Conservation (phyloP, 2,329 filamentous ascomycete species). For the Neurospora crassa region DNA sequence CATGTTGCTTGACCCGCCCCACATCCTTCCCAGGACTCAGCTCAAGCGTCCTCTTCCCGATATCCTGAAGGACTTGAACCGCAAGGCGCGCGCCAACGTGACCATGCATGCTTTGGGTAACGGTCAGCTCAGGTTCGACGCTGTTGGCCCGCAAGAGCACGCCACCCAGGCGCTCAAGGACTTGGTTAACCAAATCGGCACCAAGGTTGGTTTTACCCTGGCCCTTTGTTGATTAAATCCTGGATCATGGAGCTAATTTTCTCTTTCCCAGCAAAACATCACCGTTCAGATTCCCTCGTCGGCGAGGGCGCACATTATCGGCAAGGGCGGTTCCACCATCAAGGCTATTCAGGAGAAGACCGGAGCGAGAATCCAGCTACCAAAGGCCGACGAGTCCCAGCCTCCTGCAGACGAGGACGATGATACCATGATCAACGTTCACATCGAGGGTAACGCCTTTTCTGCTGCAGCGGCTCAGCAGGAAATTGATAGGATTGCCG, state of each 20-base stretch:
- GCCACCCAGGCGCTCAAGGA: slow-evolving; percentile 86
- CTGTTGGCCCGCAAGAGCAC: slow-evolving; percentile 71
- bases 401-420: slow-evolving; percentile 54
- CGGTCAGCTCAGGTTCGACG: slow-evolving; percentile 71
- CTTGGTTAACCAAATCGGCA: slow-evolving; percentile 77
- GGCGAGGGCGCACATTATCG: slow-evolving; percentile 82
- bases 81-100: slow-evolving; percentile 78
- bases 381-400: slow-evolving; percentile 61
- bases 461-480: slow-evolving; percentile 75
- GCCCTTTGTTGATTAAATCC: neutral
- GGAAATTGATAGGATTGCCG: slow-evolving; percentile 79
- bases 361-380: slow-evolving; percentile 82
- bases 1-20: slow-evolving; percentile 62
- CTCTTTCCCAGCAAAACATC: slow-evolving; percentile 36
- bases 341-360: slow-evolving; percentile 84
- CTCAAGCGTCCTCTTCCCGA: slow-evolving; percentile 80
- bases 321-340: slow-evolving; percentile 81
- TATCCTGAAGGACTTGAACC: slow-evolving; percentile 84
- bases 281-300: slow-evolving; percentile 76
- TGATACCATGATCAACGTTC: slow-evolving; percentile 73
- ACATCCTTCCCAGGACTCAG: slow-evolving; percentile 67
- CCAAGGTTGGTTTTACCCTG: slow-evolving; percentile 48
- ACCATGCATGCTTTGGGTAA: slow-evolving; percentile 65
- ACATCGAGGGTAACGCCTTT: slow-evolving; percentile 84
- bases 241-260: slow-evolving; percentile 3